Evolutionary conservation across 768 basidiomycete genomes (phyloP), one percentile per base, ranked within the genome.

Genomic region (Cystobasidium ongulense): DNA sequence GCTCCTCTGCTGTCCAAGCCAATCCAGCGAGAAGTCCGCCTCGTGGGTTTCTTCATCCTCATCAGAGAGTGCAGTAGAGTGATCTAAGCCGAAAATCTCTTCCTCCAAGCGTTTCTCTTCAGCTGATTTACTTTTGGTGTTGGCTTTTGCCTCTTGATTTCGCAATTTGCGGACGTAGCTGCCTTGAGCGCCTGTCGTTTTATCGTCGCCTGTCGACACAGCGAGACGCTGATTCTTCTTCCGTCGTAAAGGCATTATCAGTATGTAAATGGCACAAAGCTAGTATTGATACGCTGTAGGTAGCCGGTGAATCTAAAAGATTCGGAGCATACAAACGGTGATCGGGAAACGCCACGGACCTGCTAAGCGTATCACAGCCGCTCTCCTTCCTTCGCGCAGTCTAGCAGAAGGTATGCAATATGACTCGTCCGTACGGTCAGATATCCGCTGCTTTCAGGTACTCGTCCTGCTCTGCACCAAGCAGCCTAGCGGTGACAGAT

Each of bases 91-190:
- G 31, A 73, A 73, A 23, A 73, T 31, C 41, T 73, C 35, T 39
- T 63, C 72, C 63, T 73, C 72, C 8, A 73, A 66, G 18, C 35
- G 41, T 46, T n/a, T 38, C 43, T 73, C 72, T 35, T 73, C 72
- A n/a, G 31, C 43, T 23, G 67, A 35, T 36, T 73, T 65, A 10
- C 35, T 18, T 35, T 36, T 25, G 21, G 15, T 38, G n/a, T 13
- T 35, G 31, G 50, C 38, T 31, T 46, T 63, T 31, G 35, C 54
- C 21, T 54, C 53, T 36, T 35, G n/a, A 27, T 71, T 71, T 27
- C 36, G 36, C 25, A 59, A 46, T 38, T 71, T 71, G 33, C 68
- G 68, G 11, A 59, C 35, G 31, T 71, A 59, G 35, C 25, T 36
- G 15, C n/a, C 21, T 31, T 23, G 50, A 8, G 68, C 50, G 25